Evolutionary conservation across 2,329 filamentous ascomycete species (phyloP).

Genomic region (Orbilia oligospora): DNA sequence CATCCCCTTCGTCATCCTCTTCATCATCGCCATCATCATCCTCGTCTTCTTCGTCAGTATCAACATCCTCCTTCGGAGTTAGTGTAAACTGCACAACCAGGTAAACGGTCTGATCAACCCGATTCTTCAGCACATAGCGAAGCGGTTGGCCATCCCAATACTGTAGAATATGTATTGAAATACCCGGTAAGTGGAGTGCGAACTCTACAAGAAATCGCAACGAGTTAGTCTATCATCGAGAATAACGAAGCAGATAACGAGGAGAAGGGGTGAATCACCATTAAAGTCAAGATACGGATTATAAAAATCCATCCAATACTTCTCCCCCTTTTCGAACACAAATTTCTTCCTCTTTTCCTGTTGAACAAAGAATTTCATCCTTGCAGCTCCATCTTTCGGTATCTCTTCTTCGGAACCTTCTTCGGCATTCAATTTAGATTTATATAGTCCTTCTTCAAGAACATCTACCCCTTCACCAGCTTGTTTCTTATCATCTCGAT

Average conservation of each 20-base stretch:
- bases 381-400: slow-evolving; percentile 47
- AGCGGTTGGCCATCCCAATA: slow-evolving; percentile 86
- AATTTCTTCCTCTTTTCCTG: slow-evolving; percentile 73
- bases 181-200: slow-evolving; percentile 79
- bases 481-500: slow-evolving; percentile 65
- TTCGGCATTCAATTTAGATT: slow-evolving; percentile 14
- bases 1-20: slow-evolving; percentile 22
- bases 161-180: slow-evolving; percentile 79
- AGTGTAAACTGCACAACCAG: slow-evolving; percentile 86
- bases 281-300: slow-evolving; percentile 94
- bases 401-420: slow-evolving; percentile 62
- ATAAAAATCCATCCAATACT: slow-evolving; percentile 81
- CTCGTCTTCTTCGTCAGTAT: slow-evolving; percentile 47
- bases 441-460: slow-evolving; percentile 68
- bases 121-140: slow-evolving; percentile 90
- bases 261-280: slow-evolving; percentile 67
- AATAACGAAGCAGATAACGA: not conserved
- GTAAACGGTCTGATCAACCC: slow-evolving; percentile 79
- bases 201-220: slow-evolving; percentile 71
- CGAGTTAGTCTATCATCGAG: no score
- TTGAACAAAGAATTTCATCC: slow-evolving; percentile 75
- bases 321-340: slow-evolving; percentile 74
- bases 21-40: slow-evolving; percentile 25
- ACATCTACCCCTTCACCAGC: slow-evolving; percentile 45
- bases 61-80: slow-evolving; percentile 76